Conservation (phyloP, 805 yeast species). For the Wickerhamomyces subpelliculosus region DNA sequence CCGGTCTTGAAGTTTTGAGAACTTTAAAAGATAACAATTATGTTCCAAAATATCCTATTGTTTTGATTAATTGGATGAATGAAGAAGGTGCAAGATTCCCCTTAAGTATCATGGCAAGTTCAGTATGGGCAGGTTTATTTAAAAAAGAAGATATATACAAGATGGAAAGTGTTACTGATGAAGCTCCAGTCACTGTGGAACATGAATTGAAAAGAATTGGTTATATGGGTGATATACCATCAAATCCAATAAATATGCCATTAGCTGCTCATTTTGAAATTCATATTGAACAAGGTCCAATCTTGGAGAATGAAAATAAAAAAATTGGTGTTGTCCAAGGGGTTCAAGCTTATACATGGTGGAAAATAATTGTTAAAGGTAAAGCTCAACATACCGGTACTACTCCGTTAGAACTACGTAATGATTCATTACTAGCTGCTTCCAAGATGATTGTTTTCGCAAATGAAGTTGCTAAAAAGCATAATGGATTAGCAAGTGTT, state of each 20-base stretch:
- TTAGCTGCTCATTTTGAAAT: constrained; percentile 66
- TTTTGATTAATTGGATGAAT: constrained; percentile 64
- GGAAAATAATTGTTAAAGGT: constrained; percentile 48
- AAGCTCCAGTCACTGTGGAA: constrained; percentile 38
- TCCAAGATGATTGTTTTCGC: constrained; percentile 50
- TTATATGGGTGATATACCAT: constrained; percentile 46
- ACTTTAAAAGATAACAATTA: constrained; percentile 53
- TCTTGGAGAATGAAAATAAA: constrained; percentile 47
- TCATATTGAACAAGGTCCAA: constrained; percentile 75
- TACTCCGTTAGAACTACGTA: constrained; percentile 54
- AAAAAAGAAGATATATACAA: constrained; percentile 42
- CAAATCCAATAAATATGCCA: constrained; percentile 43
- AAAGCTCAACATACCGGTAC: constrained; percentile 71
- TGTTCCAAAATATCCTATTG: constrained; percentile 60
- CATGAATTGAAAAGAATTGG: constrained; percentile 57
- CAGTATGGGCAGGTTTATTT: constrained; percentile 56
- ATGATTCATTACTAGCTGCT: constrained; percentile 55
- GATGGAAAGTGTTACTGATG: constrained; percentile 48
- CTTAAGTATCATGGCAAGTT: constrained; percentile 57
- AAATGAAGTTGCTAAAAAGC: constrained; percentile 44
- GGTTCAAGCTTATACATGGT: constrained; percentile 64
- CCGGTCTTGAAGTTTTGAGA: constrained; percentile 61
- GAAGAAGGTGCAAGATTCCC: constrained; percentile 80
- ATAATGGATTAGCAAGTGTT: constrained; percentile 49
- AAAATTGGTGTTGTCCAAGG: constrained; percentile 61